Evolutionary conservation across 192 early-diverging fungal genomes (phyloP), one percentile per base, ranked within the genome.

Genomic region (Jimgerdemannia lactiflua): DNA sequence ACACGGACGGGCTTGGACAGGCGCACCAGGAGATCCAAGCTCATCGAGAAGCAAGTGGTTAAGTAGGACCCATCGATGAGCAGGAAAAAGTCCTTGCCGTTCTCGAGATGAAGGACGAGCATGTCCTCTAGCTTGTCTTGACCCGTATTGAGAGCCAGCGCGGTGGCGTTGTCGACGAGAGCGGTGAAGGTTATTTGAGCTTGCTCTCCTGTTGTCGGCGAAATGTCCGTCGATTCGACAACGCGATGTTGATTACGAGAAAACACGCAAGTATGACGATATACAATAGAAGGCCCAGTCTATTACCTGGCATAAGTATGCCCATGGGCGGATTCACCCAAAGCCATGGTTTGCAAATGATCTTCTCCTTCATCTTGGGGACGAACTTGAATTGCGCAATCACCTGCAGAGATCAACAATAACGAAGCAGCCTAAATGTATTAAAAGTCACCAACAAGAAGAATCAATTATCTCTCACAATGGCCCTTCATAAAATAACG

Each of bases 11-110:
- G 88, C 44, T 81, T 66, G 19, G 89, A 84, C 71, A 91, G 77
- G 7, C 86, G 84, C 4, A 87, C 83, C 17, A 98, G 80, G 18
- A 89, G 80, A 39, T 92, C 91, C 42, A 98, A 71, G 0, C 80
- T 84, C 76, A 86, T 87, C 3, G 94, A 95, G 80, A 93, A 95
- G 76, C 92, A 93, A 4, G 93, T 93, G 3, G 86, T 82, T 42
- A 86, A 73, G 80, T 95, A 97, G 0, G 77, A 76, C 39, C 92
- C 97, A 19, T 84, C 80, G 7, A 96, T 86, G 4, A 89, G 81
- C 9, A 98, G 82, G 79, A 98, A 98, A 70, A 90, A 91, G 70
- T 98, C 95, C 44, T 92, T 92, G 10, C 94, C 92, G 42, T 92
- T 89, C 67, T 93, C 90, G 68, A 93, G 78, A 72, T 93, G 93